Evolutionary conservation across 192 early-diverging fungal species (phyloP).

Genomic region (Bifiguratus adelaidae): DNA sequence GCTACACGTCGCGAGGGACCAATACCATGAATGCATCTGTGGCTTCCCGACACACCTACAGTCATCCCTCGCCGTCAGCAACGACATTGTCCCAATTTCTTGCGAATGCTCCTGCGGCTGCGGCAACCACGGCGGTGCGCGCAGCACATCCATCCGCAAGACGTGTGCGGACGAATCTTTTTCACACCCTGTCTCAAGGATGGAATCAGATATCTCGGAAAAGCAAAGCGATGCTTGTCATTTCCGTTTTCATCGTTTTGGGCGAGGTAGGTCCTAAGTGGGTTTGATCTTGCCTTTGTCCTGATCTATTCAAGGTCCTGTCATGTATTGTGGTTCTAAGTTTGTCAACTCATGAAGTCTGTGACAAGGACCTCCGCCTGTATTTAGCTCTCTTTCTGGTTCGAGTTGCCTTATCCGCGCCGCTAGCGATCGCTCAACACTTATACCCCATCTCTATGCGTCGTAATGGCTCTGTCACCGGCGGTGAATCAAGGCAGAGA

Average conservation of each 20-base stretch:
- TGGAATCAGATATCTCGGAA: constrained; percentile 26
- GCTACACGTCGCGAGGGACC: not conserved
- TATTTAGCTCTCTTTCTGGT: constrained; percentile 51
- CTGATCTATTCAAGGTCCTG: constrained; percentile 28
- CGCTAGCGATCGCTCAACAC: constrained; percentile 49
- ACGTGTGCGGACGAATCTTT: constrained; percentile 22
- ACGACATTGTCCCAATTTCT: not conserved
- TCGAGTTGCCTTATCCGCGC: constrained; percentile 43
- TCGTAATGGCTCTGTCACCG: constrained; percentile 4
- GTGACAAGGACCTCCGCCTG: constrained; percentile 38
- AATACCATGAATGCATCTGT: too few species aligned
- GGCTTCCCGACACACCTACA: not conserved
- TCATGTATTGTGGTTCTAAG: constrained; percentile 37
- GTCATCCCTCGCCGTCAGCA: not conserved
- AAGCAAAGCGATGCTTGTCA: constrained; percentile 23
- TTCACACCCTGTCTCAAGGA: constrained; percentile 15
- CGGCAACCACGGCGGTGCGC: constrained; percentile 10
- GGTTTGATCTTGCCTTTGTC: not conserved
- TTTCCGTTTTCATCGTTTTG: constrained; percentile 12
- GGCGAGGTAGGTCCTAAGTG: constrained; percentile 14
- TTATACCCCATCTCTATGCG: constrained; percentile 28
- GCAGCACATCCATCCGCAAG: constrained; percentile 18
- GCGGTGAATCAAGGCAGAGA: constrained; percentile 14
- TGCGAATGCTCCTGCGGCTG: constrained; percentile 10
- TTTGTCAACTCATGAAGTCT: constrained; percentile 30